Percentiles rank a stretch among this genome's conserved stretches.
These are phyloP conservation scores for Bipolaris cookei DNA, from an alignment of 2,329 filamentous ascomycete genomes.

Conservation along the genomic window DNA sequence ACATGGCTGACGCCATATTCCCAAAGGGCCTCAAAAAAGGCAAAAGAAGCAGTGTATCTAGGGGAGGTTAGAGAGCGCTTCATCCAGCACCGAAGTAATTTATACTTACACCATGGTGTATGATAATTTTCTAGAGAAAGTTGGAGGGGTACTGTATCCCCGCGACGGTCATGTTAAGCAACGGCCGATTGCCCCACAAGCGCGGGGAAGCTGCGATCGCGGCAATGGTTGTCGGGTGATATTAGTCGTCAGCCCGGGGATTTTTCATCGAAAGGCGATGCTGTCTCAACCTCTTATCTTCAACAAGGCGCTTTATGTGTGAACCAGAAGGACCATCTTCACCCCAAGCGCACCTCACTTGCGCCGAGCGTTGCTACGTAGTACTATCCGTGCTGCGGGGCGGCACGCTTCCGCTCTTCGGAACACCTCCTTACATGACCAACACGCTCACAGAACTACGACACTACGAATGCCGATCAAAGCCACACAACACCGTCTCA, in stretches of 20 bases:
- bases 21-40: slow-evolving; percentile 83
- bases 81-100: background rate
- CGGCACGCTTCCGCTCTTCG: slow-evolving; percentile 2
- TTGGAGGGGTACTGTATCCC: background rate
- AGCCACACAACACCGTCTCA: background rate
- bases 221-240: background rate
- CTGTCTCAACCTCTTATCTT: background rate
- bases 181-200: slow-evolving; percentile 21
- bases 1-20: slow-evolving; percentile 59
- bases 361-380: background rate
- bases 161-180: slow-evolving; percentile 6
- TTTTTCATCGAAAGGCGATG: background rate
- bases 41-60: slow-evolving; percentile 75
- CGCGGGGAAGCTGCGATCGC: background rate
- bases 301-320: background rate
- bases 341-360: background rate
- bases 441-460: background rate
- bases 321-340: background rate
- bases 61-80: background rate
- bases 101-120: slow-evolving; percentile 32
- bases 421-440: background rate
- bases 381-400: background rate
- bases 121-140: background rate
- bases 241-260: background rate
- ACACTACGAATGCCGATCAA: background rate